Conservation (phyloP, 768 basidiomycete species). For the Coprinopsis cinerea region DNA sequence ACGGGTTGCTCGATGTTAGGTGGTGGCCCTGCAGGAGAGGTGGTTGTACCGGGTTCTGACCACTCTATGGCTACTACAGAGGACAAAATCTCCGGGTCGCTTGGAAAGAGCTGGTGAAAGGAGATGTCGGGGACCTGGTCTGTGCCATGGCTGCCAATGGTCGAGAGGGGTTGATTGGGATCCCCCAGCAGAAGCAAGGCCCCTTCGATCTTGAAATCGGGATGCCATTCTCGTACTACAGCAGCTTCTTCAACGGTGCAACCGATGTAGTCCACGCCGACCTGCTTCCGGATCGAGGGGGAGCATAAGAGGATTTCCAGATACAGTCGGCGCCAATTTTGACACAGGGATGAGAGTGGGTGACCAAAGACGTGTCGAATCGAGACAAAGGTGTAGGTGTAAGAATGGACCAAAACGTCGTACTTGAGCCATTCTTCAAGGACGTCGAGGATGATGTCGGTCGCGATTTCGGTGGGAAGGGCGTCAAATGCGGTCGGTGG, state of each 20-base stretch:
- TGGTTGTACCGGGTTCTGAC: too few species aligned
- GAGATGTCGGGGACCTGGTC: too few species aligned
- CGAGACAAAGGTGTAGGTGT: neutral
- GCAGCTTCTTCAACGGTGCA: neutral
- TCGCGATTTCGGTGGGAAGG: neutral
- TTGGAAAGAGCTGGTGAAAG: too few species aligned
- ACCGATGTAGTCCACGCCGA: neutral
- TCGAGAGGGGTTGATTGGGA: neutral
- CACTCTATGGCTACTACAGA: too few species aligned
- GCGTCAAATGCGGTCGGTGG: neutral
- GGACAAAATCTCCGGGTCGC: too few species aligned
- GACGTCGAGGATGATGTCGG: neutral
- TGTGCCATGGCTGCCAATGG: too few species aligned
- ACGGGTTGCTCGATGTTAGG: too few species aligned
- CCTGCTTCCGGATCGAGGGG: neutral
- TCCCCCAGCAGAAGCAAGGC: neutral
- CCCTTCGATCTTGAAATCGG: neutral
- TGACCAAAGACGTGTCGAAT: neutral
- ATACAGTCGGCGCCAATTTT: neutral
- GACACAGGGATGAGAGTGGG: neutral
- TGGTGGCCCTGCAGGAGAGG: too few species aligned
- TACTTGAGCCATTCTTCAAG: neutral
- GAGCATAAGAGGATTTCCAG: neutral
- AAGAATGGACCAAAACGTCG: neutral
- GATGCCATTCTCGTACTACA: neutral